These are phyloP conservation scores for Sclerotinia borealis DNA, from an alignment of 2,329 filamentous ascomycete species.

Conservation along the genomic window DNA sequence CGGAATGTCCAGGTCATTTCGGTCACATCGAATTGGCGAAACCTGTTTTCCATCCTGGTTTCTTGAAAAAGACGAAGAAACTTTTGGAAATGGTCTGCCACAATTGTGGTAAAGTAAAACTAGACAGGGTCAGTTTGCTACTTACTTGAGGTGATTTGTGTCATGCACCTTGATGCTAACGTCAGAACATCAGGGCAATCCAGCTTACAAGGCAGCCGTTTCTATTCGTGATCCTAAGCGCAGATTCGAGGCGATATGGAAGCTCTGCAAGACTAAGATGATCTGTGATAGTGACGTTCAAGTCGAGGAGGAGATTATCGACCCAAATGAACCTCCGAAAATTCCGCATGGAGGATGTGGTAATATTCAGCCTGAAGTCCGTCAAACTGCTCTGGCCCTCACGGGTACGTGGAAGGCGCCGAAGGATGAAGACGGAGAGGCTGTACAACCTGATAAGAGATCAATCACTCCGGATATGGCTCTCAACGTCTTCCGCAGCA, in stretches of 20 bases:
- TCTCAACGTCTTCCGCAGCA: slow-evolving; percentile 78
- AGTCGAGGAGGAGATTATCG: slow-evolving; percentile 60
- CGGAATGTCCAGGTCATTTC: slow-evolving; percentile 95
- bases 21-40: slow-evolving; percentile 97
- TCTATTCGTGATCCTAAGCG: slow-evolving; percentile 85
- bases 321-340: slow-evolving; percentile 45
- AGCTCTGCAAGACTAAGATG: slow-evolving; percentile 82
- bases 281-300: slow-evolving; percentile 75
- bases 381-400: slow-evolving; percentile 79
- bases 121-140: slow-evolving; percentile 86
- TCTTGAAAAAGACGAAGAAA: slow-evolving; percentile 99
- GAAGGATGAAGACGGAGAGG: slow-evolving; percentile 67
- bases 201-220: slow-evolving; percentile 76
- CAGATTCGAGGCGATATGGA: slow-evolving; percentile 89
- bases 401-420: slow-evolving; percentile 66
- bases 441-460: slow-evolving; percentile 70
- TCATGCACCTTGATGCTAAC: slow-evolving; percentile 54
- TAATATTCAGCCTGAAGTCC: slow-evolving; percentile 81
- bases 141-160: slow-evolving; percentile 50
- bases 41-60: slow-evolving; percentile 91
- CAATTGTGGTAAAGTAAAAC: slow-evolving; percentile 95
- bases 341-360: slow-evolving; percentile 83
- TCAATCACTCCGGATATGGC: slow-evolving; percentile 78
- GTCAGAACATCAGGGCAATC: slow-evolving; percentile 63
- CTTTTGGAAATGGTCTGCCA: slow-evolving; percentile 97